Evolutionary conservation across 2,329 filamentous ascomycete genomes (phyloP).

Genomic region (Metarhizium album): DNA sequence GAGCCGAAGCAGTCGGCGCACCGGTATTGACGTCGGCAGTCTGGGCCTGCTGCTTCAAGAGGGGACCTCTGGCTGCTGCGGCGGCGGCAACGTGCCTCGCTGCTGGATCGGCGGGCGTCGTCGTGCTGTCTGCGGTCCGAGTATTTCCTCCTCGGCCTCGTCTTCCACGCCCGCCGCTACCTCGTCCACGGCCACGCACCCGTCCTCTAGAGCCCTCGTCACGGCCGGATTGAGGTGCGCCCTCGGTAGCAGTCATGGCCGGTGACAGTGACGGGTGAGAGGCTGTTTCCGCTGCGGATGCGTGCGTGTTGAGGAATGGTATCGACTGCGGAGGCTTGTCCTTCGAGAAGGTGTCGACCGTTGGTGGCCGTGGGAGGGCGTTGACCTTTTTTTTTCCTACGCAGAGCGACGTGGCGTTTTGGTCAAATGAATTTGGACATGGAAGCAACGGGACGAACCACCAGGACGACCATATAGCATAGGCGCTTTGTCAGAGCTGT

Average conservation of each 20-base stretch:
- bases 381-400: too few relatives aligned
- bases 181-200: conserved; percentile 26
- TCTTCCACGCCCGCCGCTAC: conserved; percentile 13
- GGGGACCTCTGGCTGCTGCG: conserved; percentile 21
- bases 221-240: conserved; percentile 13
- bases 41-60: conserved; percentile 9
- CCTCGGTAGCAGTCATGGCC: conserved; percentile 11
- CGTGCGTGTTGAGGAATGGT: not conserved
- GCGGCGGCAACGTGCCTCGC: conserved; percentile 21
- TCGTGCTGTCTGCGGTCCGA: conserved; percentile 8
- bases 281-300: not conserved
- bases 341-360: not conserved
- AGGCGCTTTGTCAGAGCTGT: too few relatives aligned
- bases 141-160: conserved; percentile 6
- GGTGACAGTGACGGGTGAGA: not conserved
- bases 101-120: conserved; percentile 14
- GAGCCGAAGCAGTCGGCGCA: conserved; percentile 12
- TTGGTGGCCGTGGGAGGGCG: too few relatives aligned
- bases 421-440: too few relatives aligned
- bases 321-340: not conserved
- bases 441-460: too few relatives aligned
- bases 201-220: conserved; percentile 27
- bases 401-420: too few relatives aligned
- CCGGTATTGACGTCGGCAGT: conserved; percentile 13
- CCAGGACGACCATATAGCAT: too few relatives aligned